Conservation (phyloP, 148 eudicot genomes). For the Rhododendron griersonianum region DNA sequence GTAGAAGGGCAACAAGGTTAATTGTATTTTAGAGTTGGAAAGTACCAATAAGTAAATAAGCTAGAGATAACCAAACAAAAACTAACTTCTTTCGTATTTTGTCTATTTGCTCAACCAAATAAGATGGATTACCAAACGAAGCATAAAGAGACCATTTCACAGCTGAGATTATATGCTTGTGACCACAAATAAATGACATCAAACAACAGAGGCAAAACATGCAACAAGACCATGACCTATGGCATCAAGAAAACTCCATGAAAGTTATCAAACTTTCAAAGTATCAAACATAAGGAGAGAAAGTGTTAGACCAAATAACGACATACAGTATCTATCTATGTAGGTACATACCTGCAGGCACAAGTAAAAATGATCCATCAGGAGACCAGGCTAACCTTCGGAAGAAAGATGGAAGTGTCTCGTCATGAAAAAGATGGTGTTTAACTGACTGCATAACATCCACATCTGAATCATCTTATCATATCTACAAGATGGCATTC, state of each 20-base stretch:
- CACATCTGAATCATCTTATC: conserved; percentile 3
- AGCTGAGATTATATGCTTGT: background rate
- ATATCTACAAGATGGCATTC: background rate
- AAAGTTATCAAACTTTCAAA: background rate
- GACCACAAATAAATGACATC: background rate
- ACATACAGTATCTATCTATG: background rate
- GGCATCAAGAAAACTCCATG: background rate
- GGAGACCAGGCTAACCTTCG: conserved; percentile 97
- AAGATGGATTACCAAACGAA: background rate
- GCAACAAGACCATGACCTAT: background rate
- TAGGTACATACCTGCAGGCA: conserved; percentile 77
- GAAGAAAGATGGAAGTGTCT: conserved; percentile 95
- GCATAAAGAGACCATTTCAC: background rate
- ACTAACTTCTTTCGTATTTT: background rate
- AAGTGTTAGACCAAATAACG: background rate
- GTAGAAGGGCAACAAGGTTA: background rate
- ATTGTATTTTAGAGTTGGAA: background rate
- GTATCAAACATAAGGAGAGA: background rate
- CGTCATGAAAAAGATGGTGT: conserved; percentile 88
- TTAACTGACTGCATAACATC: conserved; percentile 50
- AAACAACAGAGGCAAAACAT: conserved; percentile 5
- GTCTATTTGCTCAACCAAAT: background rate
- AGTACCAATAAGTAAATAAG: background rate
- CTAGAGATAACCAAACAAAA: background rate
- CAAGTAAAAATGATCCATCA: conserved; percentile 90